Evolutionary conservation across 1,284 basidiomycete genomes (phyloP).

Genomic region (Rhodotorula glutinis): DNA sequence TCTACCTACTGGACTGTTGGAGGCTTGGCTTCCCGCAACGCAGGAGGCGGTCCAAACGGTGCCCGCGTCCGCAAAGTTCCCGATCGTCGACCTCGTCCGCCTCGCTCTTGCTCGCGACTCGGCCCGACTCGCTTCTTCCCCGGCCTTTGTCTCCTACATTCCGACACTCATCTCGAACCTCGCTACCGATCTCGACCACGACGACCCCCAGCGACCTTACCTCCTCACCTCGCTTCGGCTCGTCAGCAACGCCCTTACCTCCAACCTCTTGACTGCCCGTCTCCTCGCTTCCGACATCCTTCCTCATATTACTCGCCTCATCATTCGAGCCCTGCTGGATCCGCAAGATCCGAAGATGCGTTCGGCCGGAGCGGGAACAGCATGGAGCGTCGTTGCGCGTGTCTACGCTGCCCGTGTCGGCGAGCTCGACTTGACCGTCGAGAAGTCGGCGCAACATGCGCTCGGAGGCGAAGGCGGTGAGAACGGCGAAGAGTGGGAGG

Average conservation of each 20-base stretch:
- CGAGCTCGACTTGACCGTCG: neutral
- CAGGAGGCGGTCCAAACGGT: conserved; percentile 16
- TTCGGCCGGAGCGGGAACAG: conserved; percentile 39
- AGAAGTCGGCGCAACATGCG: neutral
- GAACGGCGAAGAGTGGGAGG: conserved; percentile 40
- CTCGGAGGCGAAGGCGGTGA: neutral
- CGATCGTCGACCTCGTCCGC: conserved; percentile 43
- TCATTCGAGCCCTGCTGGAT: conserved; percentile 40
- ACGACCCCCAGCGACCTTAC: conserved; percentile 8
- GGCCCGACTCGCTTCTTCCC: conserved; percentile 10
- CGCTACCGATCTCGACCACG: conserved; percentile 9
- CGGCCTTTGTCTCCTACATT: conserved; percentile 22
- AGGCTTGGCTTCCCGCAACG: conserved; percentile 21
- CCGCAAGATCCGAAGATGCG: conserved; percentile 34
- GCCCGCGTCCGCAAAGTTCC: conserved; percentile 32
- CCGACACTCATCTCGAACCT: conserved; percentile 4
- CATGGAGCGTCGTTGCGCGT: conserved; percentile 39
- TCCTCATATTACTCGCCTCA: conserved; percentile 22
- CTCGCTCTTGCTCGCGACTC: conserved; percentile 37
- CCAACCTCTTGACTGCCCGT: conserved; percentile 5
- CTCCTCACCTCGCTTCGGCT: conserved; percentile 42
- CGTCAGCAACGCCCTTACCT: conserved; percentile 37
- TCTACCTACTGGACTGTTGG: conserved; percentile 8
- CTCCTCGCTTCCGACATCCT: conserved; percentile 19
- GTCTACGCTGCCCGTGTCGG: conserved; percentile 24